A percentile compares a stretch with the other conserved stretches of the same genome.
These are phyloP conservation scores for Glycyrrhiza uralensis DNA, from an alignment of 306 rosid species.

Conservation along the genomic window DNA sequence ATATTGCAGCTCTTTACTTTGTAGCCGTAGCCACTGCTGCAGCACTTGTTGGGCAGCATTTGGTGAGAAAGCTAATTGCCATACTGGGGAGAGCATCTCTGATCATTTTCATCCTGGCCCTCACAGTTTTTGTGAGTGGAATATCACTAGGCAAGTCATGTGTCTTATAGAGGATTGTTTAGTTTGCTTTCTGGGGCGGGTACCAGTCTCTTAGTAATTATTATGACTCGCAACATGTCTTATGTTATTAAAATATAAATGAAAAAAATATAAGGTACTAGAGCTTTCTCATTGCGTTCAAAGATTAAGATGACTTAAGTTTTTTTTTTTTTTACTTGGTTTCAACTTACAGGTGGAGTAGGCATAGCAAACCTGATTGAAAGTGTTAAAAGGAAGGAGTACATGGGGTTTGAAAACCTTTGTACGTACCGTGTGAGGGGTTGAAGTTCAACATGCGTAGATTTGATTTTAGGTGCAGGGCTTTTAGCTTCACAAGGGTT, in stretches of 20 bases:
- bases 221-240: not conserved
- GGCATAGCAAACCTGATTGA: constrained; percentile 59
- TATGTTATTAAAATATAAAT: not conserved
- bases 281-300: not conserved
- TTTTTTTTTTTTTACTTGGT: not conserved
- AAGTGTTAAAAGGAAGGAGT: constrained; percentile 48
- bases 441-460: not conserved
- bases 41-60: constrained; percentile 64
- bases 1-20: constrained; percentile 59
- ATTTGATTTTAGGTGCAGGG: not conserved
- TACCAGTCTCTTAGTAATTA: too few species aligned
- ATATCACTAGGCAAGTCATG: constrained; percentile 41
- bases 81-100: constrained; percentile 59
- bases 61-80: constrained; percentile 60
- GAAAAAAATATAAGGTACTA: not conserved
- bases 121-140: constrained; percentile 62
- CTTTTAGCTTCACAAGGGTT: not conserved
- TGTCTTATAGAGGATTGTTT: not conserved
- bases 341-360: constrained; percentile 50
- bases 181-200: not conserved
- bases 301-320: not conserved
- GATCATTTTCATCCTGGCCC: constrained; percentile 64
- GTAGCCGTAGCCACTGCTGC: constrained; percentile 59
- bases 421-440: constrained; percentile 20
- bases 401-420: constrained; percentile 56